A percentile compares a stretch with the other conserved stretches of the same genome.
Evolutionary conservation across 495 filamentous ascomycete species (phyloP).

Genomic region (Penicillium paxilli): DNA sequence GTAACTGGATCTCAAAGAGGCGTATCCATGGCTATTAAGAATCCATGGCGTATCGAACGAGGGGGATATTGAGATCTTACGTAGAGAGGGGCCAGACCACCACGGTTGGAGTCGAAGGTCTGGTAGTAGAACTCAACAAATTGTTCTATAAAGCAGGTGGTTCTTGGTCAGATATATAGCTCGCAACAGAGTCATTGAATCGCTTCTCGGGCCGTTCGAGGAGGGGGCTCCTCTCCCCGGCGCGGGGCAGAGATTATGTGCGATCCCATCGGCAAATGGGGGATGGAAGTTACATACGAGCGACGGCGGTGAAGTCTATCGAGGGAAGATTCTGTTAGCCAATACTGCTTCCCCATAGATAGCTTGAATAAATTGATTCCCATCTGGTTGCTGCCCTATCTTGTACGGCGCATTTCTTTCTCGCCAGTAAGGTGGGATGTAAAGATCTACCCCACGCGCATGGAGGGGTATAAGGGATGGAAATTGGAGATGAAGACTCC

Average conservation of each 20-base stretch:
- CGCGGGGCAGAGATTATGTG: slow-evolving; percentile 6
- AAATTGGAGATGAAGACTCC: neutral
- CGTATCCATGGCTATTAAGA: neutral
- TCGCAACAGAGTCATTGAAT: neutral
- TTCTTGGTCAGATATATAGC: slow-evolving; percentile 15
- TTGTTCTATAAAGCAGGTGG: slow-evolving; percentile 53
- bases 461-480: neutral
- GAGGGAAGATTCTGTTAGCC: slow-evolving; percentile 16
- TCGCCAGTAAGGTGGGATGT: slow-evolving; percentile 19
- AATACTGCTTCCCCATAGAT: neutral
- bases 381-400: slow-evolving; percentile 2
- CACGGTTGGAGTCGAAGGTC: slow-evolving; percentile 72
- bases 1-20: neutral
- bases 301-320: slow-evolving; percentile 54
- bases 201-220: neutral
- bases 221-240: neutral
- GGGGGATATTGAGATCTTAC: slow-evolving; percentile 43
- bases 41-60: neutral
- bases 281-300: slow-evolving; percentile 46
- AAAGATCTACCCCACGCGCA: slow-evolving; percentile 3
- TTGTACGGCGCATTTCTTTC: slow-evolving; percentile 14
- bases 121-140: slow-evolving; percentile 90
- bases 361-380: neutral
- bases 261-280: slow-evolving; percentile 5
- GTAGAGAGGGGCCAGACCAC: slow-evolving; percentile 68